Evolutionary conservation across 2,329 filamentous ascomycete species (phyloP).

Genomic region (Neofusicoccum sp.): DNA sequence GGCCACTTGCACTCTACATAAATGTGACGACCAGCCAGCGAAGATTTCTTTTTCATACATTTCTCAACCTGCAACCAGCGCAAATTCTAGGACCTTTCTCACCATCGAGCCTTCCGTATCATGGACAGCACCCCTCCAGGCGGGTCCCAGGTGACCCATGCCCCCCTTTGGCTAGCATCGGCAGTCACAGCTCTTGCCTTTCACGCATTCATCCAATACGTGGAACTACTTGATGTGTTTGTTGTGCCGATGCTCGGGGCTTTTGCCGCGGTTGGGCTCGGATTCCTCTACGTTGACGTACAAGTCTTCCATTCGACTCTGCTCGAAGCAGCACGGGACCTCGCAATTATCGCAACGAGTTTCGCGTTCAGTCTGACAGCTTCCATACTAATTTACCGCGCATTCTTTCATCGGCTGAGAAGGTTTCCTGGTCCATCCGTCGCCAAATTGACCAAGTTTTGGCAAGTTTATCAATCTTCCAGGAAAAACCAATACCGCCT

Average conservation of each 20-base stretch:
- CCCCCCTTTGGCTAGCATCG: not conserved
- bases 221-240: not conserved
- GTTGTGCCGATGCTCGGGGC: not conserved
- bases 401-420: constrained; percentile 34
- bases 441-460: constrained; percentile 36
- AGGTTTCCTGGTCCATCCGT: constrained; percentile 35
- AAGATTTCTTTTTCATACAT: no score
- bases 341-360: not conserved
- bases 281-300: not conserved
- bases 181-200: not conserved
- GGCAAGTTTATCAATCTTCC: constrained; percentile 21
- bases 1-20: no score
- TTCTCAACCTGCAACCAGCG: no score
- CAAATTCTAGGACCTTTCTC: no score
- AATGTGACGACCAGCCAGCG: no score
- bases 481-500: not conserved
- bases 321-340: not conserved
- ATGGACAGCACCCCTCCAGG: not conserved
- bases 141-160: not conserved
- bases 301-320: not conserved
- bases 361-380: not conserved
- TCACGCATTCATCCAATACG: not conserved
- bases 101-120: no score
- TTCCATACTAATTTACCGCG: constrained; percentile 27
- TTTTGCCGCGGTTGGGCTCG: not conserved